A percentile compares a stretch with the other conserved stretches of the same genome.
Conservation (phyloP, 2,329 filamentous ascomycete species). For the Tolypocladium ovalisporum region DNA sequence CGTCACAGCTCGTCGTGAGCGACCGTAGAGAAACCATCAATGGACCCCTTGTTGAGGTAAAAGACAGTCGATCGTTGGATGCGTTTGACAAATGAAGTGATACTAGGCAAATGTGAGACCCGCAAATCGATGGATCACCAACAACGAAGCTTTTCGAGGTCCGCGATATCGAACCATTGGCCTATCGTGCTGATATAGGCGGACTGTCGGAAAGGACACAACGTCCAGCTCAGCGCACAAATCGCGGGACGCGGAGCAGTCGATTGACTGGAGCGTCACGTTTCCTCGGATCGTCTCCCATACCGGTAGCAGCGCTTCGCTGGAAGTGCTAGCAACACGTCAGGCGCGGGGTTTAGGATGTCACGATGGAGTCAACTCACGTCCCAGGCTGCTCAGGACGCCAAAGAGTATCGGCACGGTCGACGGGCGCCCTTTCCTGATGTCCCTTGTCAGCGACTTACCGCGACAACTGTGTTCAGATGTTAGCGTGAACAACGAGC, state of each 20-base stretch:
- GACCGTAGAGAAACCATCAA: slow-evolving; percentile 17
- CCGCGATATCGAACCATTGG: slow-evolving; percentile 30
- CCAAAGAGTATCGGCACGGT: neutral
- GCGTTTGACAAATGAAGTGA: slow-evolving; percentile 17
- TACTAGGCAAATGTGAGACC: slow-evolving; percentile 12
- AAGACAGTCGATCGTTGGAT: slow-evolving; percentile 13
- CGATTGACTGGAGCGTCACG: slow-evolving; percentile 21
- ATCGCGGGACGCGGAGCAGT: slow-evolving; percentile 23
- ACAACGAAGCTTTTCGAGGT: slow-evolving; percentile 26
- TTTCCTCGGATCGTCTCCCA: slow-evolving; percentile 6
- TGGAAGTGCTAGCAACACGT: slow-evolving; percentile 3
- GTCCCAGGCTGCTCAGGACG: slow-evolving; percentile 3
- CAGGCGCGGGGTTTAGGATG: neutral
- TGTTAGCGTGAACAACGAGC: neutral
- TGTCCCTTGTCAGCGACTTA: neutral
- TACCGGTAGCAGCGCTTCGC: slow-evolving; percentile 7
- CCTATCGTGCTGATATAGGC: slow-evolving; percentile 26
- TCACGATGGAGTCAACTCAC: slow-evolving; percentile 1
- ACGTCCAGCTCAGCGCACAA: slow-evolving; percentile 31
- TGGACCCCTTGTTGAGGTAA: slow-evolving; percentile 1
- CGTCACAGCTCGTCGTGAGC: neutral
- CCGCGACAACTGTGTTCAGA: slow-evolving; percentile 5
- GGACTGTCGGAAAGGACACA: slow-evolving; percentile 34
- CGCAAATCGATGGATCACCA: neutral
- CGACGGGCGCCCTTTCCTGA: neutral